Evolutionary conservation across 139 green algal species (phyloP).

Genomic region (Coelastrella sp.): DNA sequence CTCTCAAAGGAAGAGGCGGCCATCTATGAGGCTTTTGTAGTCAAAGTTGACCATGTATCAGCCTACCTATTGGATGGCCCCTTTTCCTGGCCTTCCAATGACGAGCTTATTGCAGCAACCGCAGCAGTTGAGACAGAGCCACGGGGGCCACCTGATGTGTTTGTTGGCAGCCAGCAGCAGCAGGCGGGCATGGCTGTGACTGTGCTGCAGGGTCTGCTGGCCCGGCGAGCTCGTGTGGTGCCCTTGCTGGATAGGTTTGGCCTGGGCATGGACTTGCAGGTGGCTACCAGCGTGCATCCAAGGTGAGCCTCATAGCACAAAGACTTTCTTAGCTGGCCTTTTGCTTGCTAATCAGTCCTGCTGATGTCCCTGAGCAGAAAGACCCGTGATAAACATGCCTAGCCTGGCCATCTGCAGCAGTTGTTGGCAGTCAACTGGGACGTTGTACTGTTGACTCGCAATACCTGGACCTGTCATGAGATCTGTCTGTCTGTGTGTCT

Average conservation of each 20-base stretch:
- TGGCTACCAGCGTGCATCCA: conserved; percentile 60
- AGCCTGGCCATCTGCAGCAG: no score
- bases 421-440: no score
- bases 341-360: not conserved
- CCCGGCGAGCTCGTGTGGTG: conserved; percentile 49
- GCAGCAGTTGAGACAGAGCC: not conserved
- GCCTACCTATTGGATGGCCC: conserved; percentile 77
- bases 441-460: no score
- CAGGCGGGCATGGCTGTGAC: not conserved
- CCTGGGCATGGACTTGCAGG: conserved; percentile 55
- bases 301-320: conserved; percentile 7
- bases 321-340: not conserved
- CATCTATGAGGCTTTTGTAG: conserved; percentile 85
- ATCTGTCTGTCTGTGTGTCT: not conserved
- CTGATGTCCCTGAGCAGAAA: no score
- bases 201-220: conserved; percentile 43
- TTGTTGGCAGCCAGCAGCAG: not conserved
- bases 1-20: conserved; percentile 77
- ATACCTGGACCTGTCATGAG: no score
- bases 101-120: conserved; percentile 19
- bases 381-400: no score
- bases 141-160: not conserved
- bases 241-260: conserved; percentile 63
- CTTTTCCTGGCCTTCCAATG: conserved; percentile 57
- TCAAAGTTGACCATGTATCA: conserved; percentile 67